phyloP scores from a whole-genome alignment of 305 asterid genomes.

The Fraxinus sp. region DNA sequence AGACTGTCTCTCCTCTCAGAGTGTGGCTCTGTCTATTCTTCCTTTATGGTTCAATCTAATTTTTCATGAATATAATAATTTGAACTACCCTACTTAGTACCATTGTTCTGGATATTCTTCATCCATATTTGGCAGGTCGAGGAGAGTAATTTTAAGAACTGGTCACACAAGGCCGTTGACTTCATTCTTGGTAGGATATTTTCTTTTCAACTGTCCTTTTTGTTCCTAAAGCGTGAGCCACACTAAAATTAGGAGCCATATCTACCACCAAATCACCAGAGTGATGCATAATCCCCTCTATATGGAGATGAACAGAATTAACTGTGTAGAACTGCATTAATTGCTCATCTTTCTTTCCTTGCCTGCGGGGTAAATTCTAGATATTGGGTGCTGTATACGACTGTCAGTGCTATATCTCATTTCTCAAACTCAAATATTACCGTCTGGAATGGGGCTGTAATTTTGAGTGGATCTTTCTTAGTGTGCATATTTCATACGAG shows the following conservation, averaged over 20 bases:
- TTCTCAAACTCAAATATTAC: not conserved
- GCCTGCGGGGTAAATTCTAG: not conserved
- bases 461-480: not conserved
- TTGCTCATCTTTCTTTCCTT: not conserved
- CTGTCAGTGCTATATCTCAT: not conserved
- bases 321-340: not conserved
- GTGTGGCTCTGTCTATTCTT: slow-evolving; percentile 45
- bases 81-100: slow-evolving; percentile 10
- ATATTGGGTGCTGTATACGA: not conserved
- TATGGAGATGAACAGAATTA: not conserved
- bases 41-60: slow-evolving; percentile 1
- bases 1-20: slow-evolving; percentile 43
- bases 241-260: not conserved
- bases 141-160: slow-evolving; percentile 58
- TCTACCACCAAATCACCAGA: not conserved
- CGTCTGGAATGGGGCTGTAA: not conserved
- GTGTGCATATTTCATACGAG: not conserved
- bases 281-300: not conserved
- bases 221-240: not conserved
- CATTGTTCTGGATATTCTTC: slow-evolving; percentile 10
- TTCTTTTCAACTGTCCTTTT: not conserved
- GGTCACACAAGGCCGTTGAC: slow-evolving; percentile 93
- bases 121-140: slow-evolving; percentile 48
- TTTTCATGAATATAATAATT: not conserved
- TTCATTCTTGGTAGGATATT: slow-evolving; percentile 69